Evolutionary conservation across 169 alveolate genomes (phyloP), one percentile per base, ranked within the genome.

Genomic region (Neospora caninum): DNA sequence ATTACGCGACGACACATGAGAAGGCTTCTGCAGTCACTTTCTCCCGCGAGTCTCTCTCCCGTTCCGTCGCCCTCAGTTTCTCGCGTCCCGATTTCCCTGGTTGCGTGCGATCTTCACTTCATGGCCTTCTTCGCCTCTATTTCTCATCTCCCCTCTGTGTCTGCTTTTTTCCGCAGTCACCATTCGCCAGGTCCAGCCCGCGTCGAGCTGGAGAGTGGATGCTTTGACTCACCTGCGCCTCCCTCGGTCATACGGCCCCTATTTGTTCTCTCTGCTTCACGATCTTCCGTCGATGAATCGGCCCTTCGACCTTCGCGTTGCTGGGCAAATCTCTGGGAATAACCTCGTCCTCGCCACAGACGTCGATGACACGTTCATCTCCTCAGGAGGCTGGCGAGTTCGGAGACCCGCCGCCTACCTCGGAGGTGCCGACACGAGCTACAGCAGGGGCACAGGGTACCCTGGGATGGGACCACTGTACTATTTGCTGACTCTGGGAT

Each of bases 301-400:
- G n/a, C 86, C 86, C 13, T 20, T 36, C 86, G 86, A 78, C 45
- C 45, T 78, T n/a, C 86, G 29, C 1, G 45, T 29, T 0, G 2
- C n/a, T 20, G 39, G 29, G 31, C 27, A n/a, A n/a, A 2, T 78
- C 27, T n/a, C 49, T 10, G 78, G 78, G n/a, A 39, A 49, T 9
- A 45, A 70, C 27, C 31, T 91, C 25, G 58, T 54, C 10, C 7
- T 91, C 27, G 93, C 88, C 7, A 73, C 88, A n/a, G 93, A 91
- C 49, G 25, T 70, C 49, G 93, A 91, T 70, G 93, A 91, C 73
- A 91, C 93, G 80, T 18, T 27, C 22, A 43, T 91, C 38, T 38
- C 93, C 18, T 64, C 88, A 9, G 93, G 93, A 42, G 93, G 93
- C n/a, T 91, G 93, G 93, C 58, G 73, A 31, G 18, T 91, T 0